Evolutionary conservation across 768 basidiomycete genomes (phyloP).

Genomic region (Kwoniella newhampshirensis): DNA sequence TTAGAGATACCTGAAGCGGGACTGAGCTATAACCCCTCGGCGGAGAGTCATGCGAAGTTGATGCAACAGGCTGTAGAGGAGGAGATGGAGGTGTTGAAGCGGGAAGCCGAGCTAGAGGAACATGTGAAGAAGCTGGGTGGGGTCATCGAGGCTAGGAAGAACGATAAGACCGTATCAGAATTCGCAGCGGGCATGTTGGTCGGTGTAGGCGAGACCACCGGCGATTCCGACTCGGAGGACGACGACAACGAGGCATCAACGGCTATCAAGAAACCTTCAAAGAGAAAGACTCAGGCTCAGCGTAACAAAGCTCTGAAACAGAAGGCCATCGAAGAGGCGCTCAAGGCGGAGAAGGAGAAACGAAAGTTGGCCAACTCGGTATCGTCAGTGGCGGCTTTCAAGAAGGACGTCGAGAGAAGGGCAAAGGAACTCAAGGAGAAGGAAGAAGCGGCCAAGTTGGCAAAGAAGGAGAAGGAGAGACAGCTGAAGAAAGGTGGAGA

Average conservation of each 20-base stretch:
- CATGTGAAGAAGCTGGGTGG: constrained; percentile 62
- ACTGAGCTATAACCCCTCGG: constrained; percentile 84
- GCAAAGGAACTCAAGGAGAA: constrained; percentile 54
- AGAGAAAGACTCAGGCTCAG: constrained; percentile 66
- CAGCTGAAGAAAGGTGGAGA: constrained; percentile 67
- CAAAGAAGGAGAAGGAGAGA: constrained; percentile 59
- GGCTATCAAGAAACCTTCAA: constrained; percentile 47
- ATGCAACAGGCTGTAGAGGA: constrained; percentile 66
- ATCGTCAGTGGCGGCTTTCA: constrained; percentile 60
- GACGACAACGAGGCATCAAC: constrained; percentile 56
- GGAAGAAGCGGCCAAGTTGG: constrained; percentile 56
- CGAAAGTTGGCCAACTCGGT: constrained; percentile 65
- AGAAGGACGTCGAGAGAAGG: constrained; percentile 52
- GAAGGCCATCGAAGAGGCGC: constrained; percentile 60
- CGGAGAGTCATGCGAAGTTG: constrained; percentile 69
- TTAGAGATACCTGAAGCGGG: constrained; percentile 68
- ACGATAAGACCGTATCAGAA: constrained; percentile 39
- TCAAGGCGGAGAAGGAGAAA: constrained; percentile 69
- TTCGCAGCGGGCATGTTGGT: constrained; percentile 66
- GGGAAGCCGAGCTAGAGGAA: constrained; percentile 61
- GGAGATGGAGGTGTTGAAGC: constrained; percentile 63
- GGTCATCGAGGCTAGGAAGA: constrained; percentile 51
- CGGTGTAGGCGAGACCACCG: constrained; percentile 41
- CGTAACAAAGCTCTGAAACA: constrained; percentile 65
- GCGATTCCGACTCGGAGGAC: constrained; percentile 36